Conservation (phyloP, 1,284 basidiomycete species). For the Rhodotorula sp. region DNA sequence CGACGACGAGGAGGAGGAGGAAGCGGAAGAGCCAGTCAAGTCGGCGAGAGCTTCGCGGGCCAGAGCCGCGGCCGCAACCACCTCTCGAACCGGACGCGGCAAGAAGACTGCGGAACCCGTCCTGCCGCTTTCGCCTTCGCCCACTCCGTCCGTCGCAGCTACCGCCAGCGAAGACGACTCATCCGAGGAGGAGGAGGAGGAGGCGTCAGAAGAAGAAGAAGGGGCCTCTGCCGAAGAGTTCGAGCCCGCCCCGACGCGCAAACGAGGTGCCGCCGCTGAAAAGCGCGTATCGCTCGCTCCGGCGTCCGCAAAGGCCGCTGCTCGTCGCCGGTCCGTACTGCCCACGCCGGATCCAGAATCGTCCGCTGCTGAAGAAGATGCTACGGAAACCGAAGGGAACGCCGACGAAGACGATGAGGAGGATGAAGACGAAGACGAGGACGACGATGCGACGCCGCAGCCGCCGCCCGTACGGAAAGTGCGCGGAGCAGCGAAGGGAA, state of each 20-base stretch:
- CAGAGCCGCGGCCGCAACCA: neutral
- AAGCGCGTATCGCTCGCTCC: constrained; percentile 23
- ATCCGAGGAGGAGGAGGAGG: constrained; percentile 13
- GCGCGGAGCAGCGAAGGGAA: neutral
- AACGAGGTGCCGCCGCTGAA: neutral
- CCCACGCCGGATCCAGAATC: constrained; percentile 15
- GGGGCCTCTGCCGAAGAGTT: constrained; percentile 9
- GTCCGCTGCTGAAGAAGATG: constrained; percentile 1
- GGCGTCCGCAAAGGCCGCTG: neutral
- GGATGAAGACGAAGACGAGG: constrained; percentile 13
- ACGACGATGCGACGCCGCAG: constrained; percentile 4
- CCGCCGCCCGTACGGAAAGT: neutral
- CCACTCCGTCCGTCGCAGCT: neutral
- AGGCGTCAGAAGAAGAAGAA: constrained; percentile 12
- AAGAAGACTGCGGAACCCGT: constrained; percentile 17
- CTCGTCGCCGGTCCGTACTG: neutral
- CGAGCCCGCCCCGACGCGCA: constrained; percentile 23
- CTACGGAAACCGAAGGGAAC: neutral
- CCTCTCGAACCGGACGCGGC: neutral
- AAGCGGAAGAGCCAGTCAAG: constrained; percentile 16
- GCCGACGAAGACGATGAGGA: neutral
- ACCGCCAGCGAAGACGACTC: neutral
- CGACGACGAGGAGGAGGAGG: constrained; percentile 12
- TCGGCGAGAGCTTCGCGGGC: neutral
- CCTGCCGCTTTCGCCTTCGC: constrained; percentile 3